Percentiles rank a stretch among this genome's conserved stretches.
Evolutionary conservation across 208 protist species (phyloP).

Genomic region (Leishmania turanica): DNA sequence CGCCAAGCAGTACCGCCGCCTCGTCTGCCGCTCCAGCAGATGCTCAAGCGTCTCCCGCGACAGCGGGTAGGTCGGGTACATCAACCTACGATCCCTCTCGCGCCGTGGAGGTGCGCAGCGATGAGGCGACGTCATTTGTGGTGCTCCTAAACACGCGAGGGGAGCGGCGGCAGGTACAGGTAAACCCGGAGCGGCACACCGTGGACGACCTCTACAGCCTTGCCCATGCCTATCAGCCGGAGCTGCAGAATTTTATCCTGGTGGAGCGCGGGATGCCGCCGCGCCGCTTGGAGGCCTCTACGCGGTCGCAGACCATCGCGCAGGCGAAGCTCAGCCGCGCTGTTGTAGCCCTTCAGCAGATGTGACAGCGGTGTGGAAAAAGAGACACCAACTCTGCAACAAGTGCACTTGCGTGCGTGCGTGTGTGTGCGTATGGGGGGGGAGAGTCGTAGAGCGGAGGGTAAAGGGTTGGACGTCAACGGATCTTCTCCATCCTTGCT

Average conservation of each 20-base stretch:
- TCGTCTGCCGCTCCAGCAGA: constrained; percentile 10
- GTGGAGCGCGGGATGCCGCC: constrained; percentile 75
- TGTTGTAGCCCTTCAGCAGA: constrained; percentile 58
- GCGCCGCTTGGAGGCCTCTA: constrained; percentile 40
- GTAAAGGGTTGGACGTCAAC: too few relatives aligned
- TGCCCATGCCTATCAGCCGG: constrained; percentile 47
- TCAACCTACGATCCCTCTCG: constrained; percentile 22
- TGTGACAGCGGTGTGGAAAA: constrained; percentile 14
- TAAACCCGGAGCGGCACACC: constrained; percentile 79
- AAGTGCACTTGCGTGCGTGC: neutral
- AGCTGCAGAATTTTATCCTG: constrained; percentile 44
- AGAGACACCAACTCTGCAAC: neutral
- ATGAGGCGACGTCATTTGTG: constrained; percentile 56
- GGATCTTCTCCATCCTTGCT: neutral
- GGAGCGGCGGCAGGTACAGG: constrained; percentile 56
- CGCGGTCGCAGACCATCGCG: constrained; percentile 49
- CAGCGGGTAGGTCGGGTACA: neutral
- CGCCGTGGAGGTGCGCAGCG: constrained; percentile 39
- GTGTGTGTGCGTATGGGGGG: neutral
- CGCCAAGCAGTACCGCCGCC: constrained; percentile 1
- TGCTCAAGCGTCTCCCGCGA: neutral
- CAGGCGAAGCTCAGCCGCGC: constrained; percentile 63
- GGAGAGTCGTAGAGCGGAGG: neutral
- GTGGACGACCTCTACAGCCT: constrained; percentile 77
- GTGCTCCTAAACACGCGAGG: constrained; percentile 68